These are phyloP conservation scores for Penicillium sp. DNA, from an alignment of 2,329 filamentous ascomycete species.

Conservation along the genomic window DNA sequence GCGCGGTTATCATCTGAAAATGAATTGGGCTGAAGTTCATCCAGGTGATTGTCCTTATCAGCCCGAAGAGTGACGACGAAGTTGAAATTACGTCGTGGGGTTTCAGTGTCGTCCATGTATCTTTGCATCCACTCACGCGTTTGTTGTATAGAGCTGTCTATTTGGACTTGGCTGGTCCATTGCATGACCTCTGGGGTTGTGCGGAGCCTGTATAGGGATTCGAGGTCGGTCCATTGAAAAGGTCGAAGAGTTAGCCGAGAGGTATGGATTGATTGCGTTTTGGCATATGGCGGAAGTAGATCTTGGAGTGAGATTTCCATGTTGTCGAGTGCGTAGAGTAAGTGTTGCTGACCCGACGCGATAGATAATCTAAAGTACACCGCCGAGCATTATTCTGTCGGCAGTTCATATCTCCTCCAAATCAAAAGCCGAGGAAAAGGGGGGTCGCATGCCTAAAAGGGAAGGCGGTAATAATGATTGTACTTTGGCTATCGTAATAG, in stretches of 20 bases:
- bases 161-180: conserved; percentile 1
- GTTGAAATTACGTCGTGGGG: conserved; percentile 1
- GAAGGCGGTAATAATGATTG: background rate
- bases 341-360: background rate
- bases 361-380: background rate
- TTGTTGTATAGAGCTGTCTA: background rate
- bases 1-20: background rate
- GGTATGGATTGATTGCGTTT: background rate
- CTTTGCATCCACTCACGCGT: background rate
- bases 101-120: background rate
- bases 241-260: background rate
- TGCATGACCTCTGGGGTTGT: background rate
- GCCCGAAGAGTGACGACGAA: background rate
- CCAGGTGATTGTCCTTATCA: background rate
- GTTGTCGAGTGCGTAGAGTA: background rate
- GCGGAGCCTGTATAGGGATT: background rate
- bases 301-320: background rate
- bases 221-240: background rate
- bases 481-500: background rate
- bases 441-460: no score
- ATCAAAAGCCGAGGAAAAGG: background rate
- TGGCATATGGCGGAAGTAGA: background rate
- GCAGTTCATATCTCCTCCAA: background rate
- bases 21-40: background rate
- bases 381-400: background rate